Evolutionary conservation across 805 yeast species (phyloP).

Genomic region (Isabelozyma rhagii): DNA sequence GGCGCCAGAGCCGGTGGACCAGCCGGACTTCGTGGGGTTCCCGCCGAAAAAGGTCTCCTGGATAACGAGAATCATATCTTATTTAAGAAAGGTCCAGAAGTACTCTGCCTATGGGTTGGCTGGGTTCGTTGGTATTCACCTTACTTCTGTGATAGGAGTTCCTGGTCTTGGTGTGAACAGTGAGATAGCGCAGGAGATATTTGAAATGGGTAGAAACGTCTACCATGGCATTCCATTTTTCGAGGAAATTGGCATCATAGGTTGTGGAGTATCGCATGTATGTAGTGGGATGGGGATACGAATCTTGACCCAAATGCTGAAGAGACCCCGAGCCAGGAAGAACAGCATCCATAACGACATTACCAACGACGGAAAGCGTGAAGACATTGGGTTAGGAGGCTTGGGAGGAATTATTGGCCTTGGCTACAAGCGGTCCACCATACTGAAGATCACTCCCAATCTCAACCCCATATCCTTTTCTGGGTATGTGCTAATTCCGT

Average conservation of each 20-base stretch:
- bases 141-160: slow-evolving; percentile 48
- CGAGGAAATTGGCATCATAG: slow-evolving; percentile 49
- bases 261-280: slow-evolving; percentile 48
- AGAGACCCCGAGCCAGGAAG: slow-evolving; percentile 17
- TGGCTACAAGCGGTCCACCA: slow-evolving; percentile 48
- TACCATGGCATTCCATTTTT: slow-evolving; percentile 51
- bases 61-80: slow-evolving; percentile 8
- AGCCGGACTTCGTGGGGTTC: background rate
- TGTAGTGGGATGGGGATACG: slow-evolving; percentile 50
- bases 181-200: slow-evolving; percentile 47
- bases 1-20: background rate
- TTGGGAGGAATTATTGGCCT: slow-evolving; percentile 52
- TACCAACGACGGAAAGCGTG: slow-evolving; percentile 33
- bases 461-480: slow-evolving; percentile 55
- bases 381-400: slow-evolving; percentile 61
- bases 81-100: slow-evolving; percentile 42
- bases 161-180: slow-evolving; percentile 47
- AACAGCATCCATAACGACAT: slow-evolving; percentile 3
- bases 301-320: slow-evolving; percentile 21
- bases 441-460: slow-evolving; percentile 42
- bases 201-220: slow-evolving; percentile 58
- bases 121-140: slow-evolving; percentile 56
- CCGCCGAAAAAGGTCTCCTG: background rate
- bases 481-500: slow-evolving; percentile 52
- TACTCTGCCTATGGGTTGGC: slow-evolving; percentile 59